phyloP scores from a whole-genome alignment of 441 rosid species.

The Melastoma candidum region DNA sequence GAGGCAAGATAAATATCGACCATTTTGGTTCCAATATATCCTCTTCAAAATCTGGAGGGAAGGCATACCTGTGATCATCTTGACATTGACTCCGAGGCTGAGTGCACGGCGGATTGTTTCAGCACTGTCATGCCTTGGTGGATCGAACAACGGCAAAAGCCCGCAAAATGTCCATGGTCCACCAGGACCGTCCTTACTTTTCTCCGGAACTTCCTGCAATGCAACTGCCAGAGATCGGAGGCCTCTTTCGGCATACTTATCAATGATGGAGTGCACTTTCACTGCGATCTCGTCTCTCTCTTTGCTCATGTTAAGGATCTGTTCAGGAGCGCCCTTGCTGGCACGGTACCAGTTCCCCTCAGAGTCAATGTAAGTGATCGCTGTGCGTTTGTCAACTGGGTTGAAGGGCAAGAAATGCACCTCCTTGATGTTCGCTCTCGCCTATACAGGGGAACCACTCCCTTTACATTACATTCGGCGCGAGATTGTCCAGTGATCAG shows the following conservation, averaged over 20 bases:
- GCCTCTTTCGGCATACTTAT: slow-evolving; percentile 92
- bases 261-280: slow-evolving; percentile 64
- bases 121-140: slow-evolving; percentile 96
- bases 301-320: slow-evolving; percentile 66
- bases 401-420: slow-evolving; percentile 89
- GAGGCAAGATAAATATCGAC: not conserved
- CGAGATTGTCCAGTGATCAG: no score
- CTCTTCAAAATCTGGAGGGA: no score
- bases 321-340: slow-evolving; percentile 99
- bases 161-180: slow-evolving; percentile 95
- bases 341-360: slow-evolving; percentile 86
- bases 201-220: slow-evolving; percentile 77
- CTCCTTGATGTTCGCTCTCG: slow-evolving; percentile 83
- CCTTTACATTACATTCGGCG: no score
- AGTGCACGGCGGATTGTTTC: slow-evolving; percentile 95
- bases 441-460: slow-evolving; percentile 30
- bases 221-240: slow-evolving; percentile 87
- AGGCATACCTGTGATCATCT: slow-evolving; percentile 85
- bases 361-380: slow-evolving; percentile 78
- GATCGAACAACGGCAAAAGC: slow-evolving; percentile 88
- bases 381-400: slow-evolving; percentile 94
- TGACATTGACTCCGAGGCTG: slow-evolving; percentile 85
- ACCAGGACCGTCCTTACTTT: slow-evolving; percentile 62
- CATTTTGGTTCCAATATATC: not conserved
- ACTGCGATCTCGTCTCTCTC: slow-evolving; percentile 47